Percentiles rank a stretch among this genome's conserved stretches.
Conservation (phyloP, 208 protist species). For the Leishmania mexicana region DNA sequence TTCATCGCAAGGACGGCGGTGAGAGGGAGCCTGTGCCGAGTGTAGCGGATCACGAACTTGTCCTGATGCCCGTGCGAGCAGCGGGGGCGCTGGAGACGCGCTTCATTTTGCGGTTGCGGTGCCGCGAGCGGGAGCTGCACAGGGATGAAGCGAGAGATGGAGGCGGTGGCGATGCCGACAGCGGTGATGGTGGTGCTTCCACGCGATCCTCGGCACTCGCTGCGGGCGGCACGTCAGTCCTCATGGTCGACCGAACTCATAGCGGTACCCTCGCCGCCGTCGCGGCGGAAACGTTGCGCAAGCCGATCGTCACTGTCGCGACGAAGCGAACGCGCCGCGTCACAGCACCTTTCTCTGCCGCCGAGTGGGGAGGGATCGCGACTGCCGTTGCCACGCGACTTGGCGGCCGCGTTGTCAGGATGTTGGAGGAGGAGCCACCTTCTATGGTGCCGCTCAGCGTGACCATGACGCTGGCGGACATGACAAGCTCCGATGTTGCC, state of each 20-base stretch:
- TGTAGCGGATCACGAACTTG: slow-evolving; percentile 59
- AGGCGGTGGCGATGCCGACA: background rate
- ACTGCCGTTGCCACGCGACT: slow-evolving; percentile 42
- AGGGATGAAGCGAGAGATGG: background rate
- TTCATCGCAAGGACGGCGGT: background rate
- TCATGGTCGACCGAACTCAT: background rate
- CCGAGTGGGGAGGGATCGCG: slow-evolving; percentile 50
- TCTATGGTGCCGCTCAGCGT: slow-evolving; percentile 69
- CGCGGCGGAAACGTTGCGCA: background rate
- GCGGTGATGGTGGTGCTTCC: background rate
- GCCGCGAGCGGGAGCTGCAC: slow-evolving; percentile 21
- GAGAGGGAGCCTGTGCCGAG: background rate
- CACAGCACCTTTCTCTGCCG: slow-evolving; percentile 7
- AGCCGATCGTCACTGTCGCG: background rate
- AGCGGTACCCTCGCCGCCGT: background rate
- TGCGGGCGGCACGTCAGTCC: background rate
- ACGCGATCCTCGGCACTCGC: background rate
- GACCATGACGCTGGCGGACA: slow-evolving; percentile 64
- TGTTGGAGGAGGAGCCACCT: slow-evolving; percentile 56
- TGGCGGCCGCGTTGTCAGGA: slow-evolving; percentile 39
- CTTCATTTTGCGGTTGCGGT: slow-evolving; percentile 61
- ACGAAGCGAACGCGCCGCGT: slow-evolving; percentile 2
- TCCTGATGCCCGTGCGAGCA: slow-evolving; percentile 62
- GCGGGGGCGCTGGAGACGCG: slow-evolving; percentile 14
- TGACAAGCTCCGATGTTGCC: slow-evolving; percentile 46